Percentiles rank a stretch among this genome's conserved stretches.
phyloP scores from a whole-genome alignment of 2,329 filamentous ascomycete species.

The Xylaria sp. region DNA sequence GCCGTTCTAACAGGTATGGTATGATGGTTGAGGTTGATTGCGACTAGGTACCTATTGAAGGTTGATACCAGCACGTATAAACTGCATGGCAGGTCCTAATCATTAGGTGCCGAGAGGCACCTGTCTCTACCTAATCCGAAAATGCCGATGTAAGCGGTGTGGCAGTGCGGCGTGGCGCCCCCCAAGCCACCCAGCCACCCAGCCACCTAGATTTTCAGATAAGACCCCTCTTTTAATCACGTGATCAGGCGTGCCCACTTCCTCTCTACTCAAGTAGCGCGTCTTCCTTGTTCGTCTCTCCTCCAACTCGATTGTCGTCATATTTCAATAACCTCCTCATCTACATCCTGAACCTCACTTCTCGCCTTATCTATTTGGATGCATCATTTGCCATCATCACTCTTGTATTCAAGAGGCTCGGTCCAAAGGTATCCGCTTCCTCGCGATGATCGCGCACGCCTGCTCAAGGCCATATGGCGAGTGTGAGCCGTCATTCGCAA shows the following conservation, averaged over 20 bases:
- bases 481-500: slow-evolving; percentile 36
- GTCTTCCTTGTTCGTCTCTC: neutral
- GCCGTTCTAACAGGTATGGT: too few relatives aligned
- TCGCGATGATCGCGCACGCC: slow-evolving; percentile 38
- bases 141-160: too few relatives aligned
- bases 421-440: slow-evolving; percentile 34
- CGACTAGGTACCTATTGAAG: too few relatives aligned
- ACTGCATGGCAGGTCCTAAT: too few relatives aligned
- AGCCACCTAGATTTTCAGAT: slow-evolving; percentile 12
- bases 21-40: too few relatives aligned
- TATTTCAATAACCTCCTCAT: slow-evolving; percentile 9
- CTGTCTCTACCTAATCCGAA: too few relatives aligned
- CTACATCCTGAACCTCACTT: slow-evolving; percentile 2
- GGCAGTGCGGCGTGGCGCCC: too few relatives aligned
- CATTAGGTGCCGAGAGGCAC: too few relatives aligned
- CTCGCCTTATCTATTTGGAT: slow-evolving; percentile 21
- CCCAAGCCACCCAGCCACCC: slow-evolving; percentile 9
- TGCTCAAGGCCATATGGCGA: slow-evolving; percentile 37
- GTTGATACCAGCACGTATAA: too few relatives aligned
- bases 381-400: slow-evolving; percentile 13
- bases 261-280: neutral
- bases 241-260: slow-evolving; percentile 3
- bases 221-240: slow-evolving; percentile 24
- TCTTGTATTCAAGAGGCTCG: slow-evolving; percentile 25
- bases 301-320: neutral